Evolutionary conservation across 257 asterid genomes (phyloP).

Genomic region (Solanum chmielewskii): DNA sequence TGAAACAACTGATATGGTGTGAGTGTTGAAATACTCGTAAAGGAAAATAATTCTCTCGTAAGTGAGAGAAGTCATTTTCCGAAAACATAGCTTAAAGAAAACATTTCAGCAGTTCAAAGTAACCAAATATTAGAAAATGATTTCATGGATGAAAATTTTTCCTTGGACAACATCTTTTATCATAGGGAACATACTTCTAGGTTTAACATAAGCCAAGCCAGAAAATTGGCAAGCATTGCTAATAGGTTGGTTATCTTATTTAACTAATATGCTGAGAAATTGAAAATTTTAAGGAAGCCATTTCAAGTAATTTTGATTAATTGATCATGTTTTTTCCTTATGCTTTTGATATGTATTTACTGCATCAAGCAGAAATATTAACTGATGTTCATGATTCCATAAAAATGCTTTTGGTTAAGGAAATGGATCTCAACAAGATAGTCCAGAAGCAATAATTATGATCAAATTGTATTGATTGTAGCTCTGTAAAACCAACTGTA

Average conservation of each 20-base stretch:
- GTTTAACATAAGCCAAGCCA: not conserved
- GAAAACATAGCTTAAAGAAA: not conserved
- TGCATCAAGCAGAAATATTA: not conserved
- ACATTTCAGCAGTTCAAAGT: not conserved
- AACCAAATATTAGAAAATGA: not conserved
- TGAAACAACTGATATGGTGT: not conserved
- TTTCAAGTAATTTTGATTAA: not conserved
- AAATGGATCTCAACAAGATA: not conserved
- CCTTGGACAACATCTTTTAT: not conserved
- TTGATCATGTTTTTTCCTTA: not conserved
- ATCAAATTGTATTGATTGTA: not conserved
- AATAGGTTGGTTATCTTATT: not conserved
- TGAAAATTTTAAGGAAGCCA: not conserved
- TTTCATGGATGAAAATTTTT: not conserved
- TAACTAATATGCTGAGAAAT: not conserved
- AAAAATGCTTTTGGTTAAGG: not conserved
- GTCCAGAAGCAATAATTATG: not conserved
- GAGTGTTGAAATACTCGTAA: not conserved
- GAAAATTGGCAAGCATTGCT: not conserved
- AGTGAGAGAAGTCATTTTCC: not conserved
- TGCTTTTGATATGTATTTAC: not conserved
- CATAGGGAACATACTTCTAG: not conserved
- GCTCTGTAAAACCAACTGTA: not conserved
- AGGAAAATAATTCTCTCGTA: not conserved
- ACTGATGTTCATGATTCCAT: not conserved